A percentile compares a stretch with the other conserved stretches of the same genome.
Evolutionary conservation across 345 rosid genomes (phyloP).

Genomic region (Mangifera indica): DNA sequence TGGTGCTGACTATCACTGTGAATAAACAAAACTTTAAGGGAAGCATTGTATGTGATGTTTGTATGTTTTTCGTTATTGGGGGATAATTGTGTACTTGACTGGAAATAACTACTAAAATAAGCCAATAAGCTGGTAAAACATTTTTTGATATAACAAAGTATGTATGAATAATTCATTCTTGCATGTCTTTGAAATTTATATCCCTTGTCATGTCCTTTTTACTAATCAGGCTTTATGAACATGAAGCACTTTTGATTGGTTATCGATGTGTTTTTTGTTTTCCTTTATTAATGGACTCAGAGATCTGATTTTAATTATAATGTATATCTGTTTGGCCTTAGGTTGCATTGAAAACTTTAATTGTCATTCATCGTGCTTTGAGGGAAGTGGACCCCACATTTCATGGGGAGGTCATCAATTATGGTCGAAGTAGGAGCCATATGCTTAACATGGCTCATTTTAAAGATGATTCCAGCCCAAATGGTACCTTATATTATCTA

Average conservation of each 20-base stretch:
- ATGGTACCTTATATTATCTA: slow-evolving; percentile 45
- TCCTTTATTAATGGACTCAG: background rate
- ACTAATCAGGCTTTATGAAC: background rate
- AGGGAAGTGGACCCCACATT: slow-evolving; percentile 98
- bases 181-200: background rate
- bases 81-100: slow-evolving; percentile 6
- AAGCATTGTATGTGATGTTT: background rate
- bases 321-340: slow-evolving; percentile 25
- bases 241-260: background rate
- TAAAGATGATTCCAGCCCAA: slow-evolving; percentile 95
- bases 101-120: background rate
- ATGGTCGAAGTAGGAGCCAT: slow-evolving; percentile 85
- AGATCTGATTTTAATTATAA: slow-evolving; percentile 8
- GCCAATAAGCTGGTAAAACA: background rate
- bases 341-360: slow-evolving; percentile 94
- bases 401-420: slow-evolving; percentile 92
- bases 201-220: background rate
- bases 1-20: background rate
- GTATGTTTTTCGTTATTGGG: background rate
- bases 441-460: slow-evolving; percentile 98
- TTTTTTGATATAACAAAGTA: background rate
- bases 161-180: background rate
- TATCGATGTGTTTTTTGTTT: background rate
- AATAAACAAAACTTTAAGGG: background rate
- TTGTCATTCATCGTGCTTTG: slow-evolving; percentile 91